Conservation (phyloP, 352 stramenopile genomes). For the Pythium phragmitis region DNA sequence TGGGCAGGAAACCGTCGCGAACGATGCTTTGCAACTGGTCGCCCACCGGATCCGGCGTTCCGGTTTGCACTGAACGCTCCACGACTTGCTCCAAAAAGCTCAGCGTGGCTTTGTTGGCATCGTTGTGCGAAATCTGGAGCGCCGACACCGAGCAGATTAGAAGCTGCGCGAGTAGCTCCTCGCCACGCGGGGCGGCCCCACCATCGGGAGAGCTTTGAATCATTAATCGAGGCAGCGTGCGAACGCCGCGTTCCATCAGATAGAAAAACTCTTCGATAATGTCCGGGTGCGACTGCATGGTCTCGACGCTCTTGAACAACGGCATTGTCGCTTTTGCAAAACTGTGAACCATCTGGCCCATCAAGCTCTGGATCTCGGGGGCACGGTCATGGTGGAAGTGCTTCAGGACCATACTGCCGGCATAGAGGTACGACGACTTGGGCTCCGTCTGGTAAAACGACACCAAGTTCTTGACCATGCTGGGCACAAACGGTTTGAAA, state of each 20-base stretch:
- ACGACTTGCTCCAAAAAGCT: constrained; percentile 88
- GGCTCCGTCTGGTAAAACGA: constrained; percentile 71
- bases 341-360: constrained; percentile 54
- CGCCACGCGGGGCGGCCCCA: not conserved
- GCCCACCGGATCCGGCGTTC: constrained; percentile 18
- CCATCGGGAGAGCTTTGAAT: constrained; percentile 28
- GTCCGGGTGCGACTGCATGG: constrained; percentile 85
- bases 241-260: constrained; percentile 90
- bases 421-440: constrained; percentile 87
- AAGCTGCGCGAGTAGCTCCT: constrained; percentile 70
- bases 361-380: constrained; percentile 31
- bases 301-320: constrained; percentile 67
- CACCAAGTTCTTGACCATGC: constrained; percentile 77
- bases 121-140: constrained; percentile 91
- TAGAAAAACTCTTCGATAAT: constrained; percentile 97
- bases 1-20: constrained; percentile 26
- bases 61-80: constrained; percentile 26
- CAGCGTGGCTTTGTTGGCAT: constrained; percentile 93
- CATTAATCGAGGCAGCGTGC: constrained; percentile 77
- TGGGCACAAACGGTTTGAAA: constrained; percentile 67
- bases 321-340: constrained; percentile 80
- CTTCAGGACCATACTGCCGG: constrained; percentile 82
- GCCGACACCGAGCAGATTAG: constrained; percentile 86
- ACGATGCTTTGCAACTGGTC: constrained; percentile 27
- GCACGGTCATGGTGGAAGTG: constrained; percentile 44